Evolutionary conservation across 1,284 basidiomycete species (phyloP).

Genomic region (Laetiporus sulphureus): DNA sequence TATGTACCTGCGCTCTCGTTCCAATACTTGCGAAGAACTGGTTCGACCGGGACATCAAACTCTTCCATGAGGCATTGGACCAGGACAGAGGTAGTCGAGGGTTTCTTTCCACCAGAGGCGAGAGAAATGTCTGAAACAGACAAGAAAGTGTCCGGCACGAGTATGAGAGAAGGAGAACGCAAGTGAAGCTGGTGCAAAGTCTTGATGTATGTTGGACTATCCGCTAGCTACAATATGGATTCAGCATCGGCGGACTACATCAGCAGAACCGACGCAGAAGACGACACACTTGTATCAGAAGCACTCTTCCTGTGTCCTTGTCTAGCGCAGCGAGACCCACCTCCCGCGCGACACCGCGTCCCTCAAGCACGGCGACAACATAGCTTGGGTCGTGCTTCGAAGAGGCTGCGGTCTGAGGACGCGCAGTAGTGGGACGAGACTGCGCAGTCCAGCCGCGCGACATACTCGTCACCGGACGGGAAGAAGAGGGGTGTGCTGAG

Average conservation of each 20-base stretch:
- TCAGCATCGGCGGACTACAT: neutral
- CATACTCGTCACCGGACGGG: conserved; percentile 13
- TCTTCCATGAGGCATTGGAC: conserved; percentile 72
- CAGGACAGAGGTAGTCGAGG: conserved; percentile 48
- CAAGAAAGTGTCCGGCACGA: conserved; percentile 77
- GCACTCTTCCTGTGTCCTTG: conserved; percentile 69
- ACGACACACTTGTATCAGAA: conserved; percentile 55
- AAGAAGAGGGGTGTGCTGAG: conserved; percentile 6
- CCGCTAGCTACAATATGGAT: conserved; percentile 50
- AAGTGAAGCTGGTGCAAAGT: conserved; percentile 82
- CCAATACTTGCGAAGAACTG: conserved; percentile 76
- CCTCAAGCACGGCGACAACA: conserved; percentile 65
- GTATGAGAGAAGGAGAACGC: conserved; percentile 62
- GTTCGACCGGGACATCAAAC: conserved; percentile 62
- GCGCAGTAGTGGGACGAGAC: conserved; percentile 31
- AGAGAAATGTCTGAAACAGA: conserved; percentile 42
- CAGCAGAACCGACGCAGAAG: neutral
- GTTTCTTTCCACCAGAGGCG: conserved; percentile 38
- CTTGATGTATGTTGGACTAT: conserved; percentile 81
- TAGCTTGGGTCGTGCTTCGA: conserved; percentile 51
- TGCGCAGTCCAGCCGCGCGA: conserved; percentile 24
- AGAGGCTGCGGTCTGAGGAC: conserved; percentile 58
- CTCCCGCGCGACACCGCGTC: conserved; percentile 70
- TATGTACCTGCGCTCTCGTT: conserved; percentile 67
- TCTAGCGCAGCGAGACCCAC: conserved; percentile 85